phyloP scores from a whole-genome alignment of 352 stramenopile species.

The Phytophthora agathidicida region DNA sequence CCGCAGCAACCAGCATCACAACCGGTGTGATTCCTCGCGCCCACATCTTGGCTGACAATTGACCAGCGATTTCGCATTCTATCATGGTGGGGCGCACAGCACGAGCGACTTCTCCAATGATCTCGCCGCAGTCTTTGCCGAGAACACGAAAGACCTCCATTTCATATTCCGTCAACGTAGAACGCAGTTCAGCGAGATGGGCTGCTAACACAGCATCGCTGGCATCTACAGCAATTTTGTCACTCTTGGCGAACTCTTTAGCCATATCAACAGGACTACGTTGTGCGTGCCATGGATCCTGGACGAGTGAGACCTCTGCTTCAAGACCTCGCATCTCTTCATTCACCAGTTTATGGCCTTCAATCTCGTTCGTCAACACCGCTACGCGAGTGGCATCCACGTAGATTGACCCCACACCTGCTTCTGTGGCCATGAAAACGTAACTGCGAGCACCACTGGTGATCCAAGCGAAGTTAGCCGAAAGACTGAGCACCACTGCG shows the following conservation, averaged over 20 bases:
- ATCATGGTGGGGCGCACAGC: slow-evolving; percentile 46
- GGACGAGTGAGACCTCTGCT: slow-evolving; percentile 41
- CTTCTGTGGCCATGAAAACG: slow-evolving; percentile 73
- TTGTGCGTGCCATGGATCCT: slow-evolving; percentile 64
- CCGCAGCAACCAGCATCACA: slow-evolving; percentile 63
- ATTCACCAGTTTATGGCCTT: slow-evolving; percentile 72
- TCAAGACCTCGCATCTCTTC: slow-evolving; percentile 70
- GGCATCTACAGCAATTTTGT: slow-evolving; percentile 44
- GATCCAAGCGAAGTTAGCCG: slow-evolving; percentile 77
- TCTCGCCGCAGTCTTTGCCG: slow-evolving; percentile 63
- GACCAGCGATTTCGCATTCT: slow-evolving; percentile 61
- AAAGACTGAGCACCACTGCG: slow-evolving; percentile 57
- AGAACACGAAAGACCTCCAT: slow-evolving; percentile 58
- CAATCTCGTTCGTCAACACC: slow-evolving; percentile 76
- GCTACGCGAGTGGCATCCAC: slow-evolving; percentile 55
- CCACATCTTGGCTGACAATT: slow-evolving; percentile 47
- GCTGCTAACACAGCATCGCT: slow-evolving; percentile 30
- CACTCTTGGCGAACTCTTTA: slow-evolving; percentile 44
- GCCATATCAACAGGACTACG: slow-evolving; percentile 34
- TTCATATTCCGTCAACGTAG: slow-evolving; percentile 61
- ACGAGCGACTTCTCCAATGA: slow-evolving; percentile 61
- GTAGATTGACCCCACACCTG: slow-evolving; percentile 68
- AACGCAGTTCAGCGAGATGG: slow-evolving; percentile 42
- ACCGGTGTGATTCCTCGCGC: slow-evolving; percentile 57
- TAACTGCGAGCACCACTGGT: slow-evolving; percentile 64